Base-by-base conservation (phyloP, 225 moss, liverwort and hornwort genomes). In the Takakia lepidozioides region DNA sequence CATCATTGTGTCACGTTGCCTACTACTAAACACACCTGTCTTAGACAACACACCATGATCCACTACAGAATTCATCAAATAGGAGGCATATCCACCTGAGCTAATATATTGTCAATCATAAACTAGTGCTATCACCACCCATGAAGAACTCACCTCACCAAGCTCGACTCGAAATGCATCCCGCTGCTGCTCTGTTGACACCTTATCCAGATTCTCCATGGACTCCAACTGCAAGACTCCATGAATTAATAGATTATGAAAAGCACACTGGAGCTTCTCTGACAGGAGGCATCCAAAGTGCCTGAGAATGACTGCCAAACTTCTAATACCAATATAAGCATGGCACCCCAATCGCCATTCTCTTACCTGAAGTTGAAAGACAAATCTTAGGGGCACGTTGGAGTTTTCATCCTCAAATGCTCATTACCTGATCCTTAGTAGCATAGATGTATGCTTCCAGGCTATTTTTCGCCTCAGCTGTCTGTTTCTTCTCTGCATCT, bases 371-470 rank as follows among this genome's bases (percentile, higher is more conserved):
- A 30, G 22, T 36, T 3, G 19, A 49, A n/a, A n/a, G n/a, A n/a
- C n/a, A n/a, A n/a, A n/a, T n/a, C n/a, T n/a, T n/a, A n/a, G n/a
- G n/a, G n/a, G n/a, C n/a, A n/a, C n/a, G n/a, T n/a, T n/a, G n/a
- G n/a, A n/a, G n/a, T n/a, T n/a, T n/a, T n/a, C n/a, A n/a, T n/a
- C n/a, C n/a, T n/a, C n/a, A n/a, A n/a, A n/a, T n/a, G n/a, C n/a
- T n/a, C n/a, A n/a, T n/a, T 43, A 85, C 95, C 95, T 98, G 75
- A 52, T 87, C 91, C 69, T 91, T 91, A 10, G 98, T 85, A 10
- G 80, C 80, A 67, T 91, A 91, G 15, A 98, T 91, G 57, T 87
- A 91, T 3, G 98, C 72, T 72, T 98, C 98, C 66, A 98, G 58
- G 41, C 71, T 87, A 46, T 98, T 98, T 63, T 91, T 98, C 25